phyloP scores from a whole-genome alignment of 768 basidiomycete species.

The Lyophyllum semitale region DNA sequence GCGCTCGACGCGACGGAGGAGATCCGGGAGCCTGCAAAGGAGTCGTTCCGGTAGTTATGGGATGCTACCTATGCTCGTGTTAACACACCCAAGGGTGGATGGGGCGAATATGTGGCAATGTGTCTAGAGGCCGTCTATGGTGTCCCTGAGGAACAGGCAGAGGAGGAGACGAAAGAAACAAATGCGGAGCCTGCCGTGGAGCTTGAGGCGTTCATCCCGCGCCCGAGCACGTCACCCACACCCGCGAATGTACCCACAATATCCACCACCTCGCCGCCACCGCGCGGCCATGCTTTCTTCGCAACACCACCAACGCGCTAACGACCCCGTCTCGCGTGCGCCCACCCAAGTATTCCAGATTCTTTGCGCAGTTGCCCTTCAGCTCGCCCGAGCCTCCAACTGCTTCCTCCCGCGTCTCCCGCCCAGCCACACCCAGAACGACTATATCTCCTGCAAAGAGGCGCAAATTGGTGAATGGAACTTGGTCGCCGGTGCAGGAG shows the following conservation, averaged over 20 bases:
- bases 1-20: slow-evolving; percentile 40
- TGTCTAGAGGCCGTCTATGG: slow-evolving; percentile 23
- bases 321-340: slow-evolving; percentile 6
- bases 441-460: slow-evolving; percentile 35
- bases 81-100: slow-evolving; percentile 47
- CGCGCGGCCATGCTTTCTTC: neutral
- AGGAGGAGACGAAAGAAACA: neutral
- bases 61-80: slow-evolving; percentile 41
- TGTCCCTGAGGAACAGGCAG: neutral
- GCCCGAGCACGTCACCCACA: slow-evolving; percentile 6
- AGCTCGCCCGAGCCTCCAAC: slow-evolving; percentile 21
- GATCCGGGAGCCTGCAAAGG: slow-evolving; percentile 43
- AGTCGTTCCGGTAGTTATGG: slow-evolving; percentile 70
- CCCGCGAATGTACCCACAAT: slow-evolving; percentile 2
- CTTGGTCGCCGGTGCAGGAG: slow-evolving; percentile 41
- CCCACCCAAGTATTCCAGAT: slow-evolving; percentile 14
- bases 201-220: slow-evolving; percentile 2
- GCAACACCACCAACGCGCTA: neutral
- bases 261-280: slow-evolving; percentile 6
- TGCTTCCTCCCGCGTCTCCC: slow-evolving; percentile 15
- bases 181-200: neutral
- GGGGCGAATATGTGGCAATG: slow-evolving; percentile 48
- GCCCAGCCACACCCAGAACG: slow-evolving; percentile 34
- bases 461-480: slow-evolving; percentile 37
- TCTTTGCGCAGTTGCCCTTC: slow-evolving; percentile 8